Evolutionary conservation across 352 stramenopile genomes (phyloP).

Genomic region (Globisporangium carolinianum): DNA sequence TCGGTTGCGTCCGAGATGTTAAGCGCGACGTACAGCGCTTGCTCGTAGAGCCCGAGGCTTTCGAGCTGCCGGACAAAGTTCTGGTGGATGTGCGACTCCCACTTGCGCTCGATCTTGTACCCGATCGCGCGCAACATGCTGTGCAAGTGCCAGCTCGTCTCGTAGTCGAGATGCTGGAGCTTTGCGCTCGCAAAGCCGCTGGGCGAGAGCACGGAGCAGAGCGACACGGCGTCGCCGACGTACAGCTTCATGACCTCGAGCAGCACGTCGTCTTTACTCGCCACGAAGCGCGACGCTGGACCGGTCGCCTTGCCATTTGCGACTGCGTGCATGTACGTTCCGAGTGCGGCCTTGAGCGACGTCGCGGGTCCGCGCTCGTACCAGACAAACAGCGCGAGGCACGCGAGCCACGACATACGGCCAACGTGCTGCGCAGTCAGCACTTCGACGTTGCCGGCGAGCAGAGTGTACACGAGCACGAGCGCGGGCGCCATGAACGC

Average conservation of each 20-base stretch:
- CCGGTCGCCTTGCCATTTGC: slow-evolving; percentile 29
- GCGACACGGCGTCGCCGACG: slow-evolving; percentile 39
- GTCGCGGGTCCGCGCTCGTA: slow-evolving; percentile 49
- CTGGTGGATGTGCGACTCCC: slow-evolving; percentile 72
- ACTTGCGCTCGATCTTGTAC: slow-evolving; percentile 67
- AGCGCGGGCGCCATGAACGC: slow-evolving; percentile 55
- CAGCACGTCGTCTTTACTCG: slow-evolving; percentile 48
- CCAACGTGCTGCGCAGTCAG: slow-evolving; percentile 40
- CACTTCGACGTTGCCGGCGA: slow-evolving; percentile 54
- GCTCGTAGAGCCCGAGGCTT: slow-evolving; percentile 48
- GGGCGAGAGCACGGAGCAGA: slow-evolving; percentile 51
- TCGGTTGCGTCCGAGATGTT: slow-evolving; percentile 58
- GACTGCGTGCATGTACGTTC: slow-evolving; percentile 33
- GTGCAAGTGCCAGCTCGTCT: slow-evolving; percentile 73
- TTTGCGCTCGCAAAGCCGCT: slow-evolving; percentile 36
- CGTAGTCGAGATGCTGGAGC: slow-evolving; percentile 54
- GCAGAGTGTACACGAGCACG: slow-evolving; percentile 55
- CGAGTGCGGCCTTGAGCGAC: slow-evolving; percentile 37
- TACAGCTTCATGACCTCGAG: slow-evolving; percentile 71
- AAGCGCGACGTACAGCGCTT: slow-evolving; percentile 74
- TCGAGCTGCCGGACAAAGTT: slow-evolving; percentile 81
- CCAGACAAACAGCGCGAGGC: slow-evolving; percentile 65
- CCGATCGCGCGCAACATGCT: slow-evolving; percentile 63
- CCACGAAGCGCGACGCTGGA: slow-evolving; percentile 25
- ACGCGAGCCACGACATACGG: slow-evolving; percentile 45